phyloP scores from a whole-genome alignment of 163 green algal genomes.

The Scenedesmus sp. region DNA sequence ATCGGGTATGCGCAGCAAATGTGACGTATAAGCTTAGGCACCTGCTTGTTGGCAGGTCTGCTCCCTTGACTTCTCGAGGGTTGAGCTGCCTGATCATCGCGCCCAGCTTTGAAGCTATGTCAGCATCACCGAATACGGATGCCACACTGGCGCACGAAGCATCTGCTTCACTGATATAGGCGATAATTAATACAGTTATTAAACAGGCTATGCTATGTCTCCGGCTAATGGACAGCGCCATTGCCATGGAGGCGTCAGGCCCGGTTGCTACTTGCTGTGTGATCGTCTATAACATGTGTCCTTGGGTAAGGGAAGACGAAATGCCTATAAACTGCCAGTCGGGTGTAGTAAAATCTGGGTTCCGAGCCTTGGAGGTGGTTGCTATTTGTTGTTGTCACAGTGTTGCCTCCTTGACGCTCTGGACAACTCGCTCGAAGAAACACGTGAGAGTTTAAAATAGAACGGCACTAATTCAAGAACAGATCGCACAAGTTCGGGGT shows the following conservation, averaged over 20 bases:
- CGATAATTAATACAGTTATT: not conserved
- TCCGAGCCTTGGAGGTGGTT: not conserved
- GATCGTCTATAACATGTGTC: not conserved
- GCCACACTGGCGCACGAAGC: not conserved
- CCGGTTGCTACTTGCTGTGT: not conserved
- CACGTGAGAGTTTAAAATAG: no score
- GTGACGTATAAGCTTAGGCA: not conserved
- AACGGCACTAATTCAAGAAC: no score
- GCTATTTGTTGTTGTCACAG: not conserved
- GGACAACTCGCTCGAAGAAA: not conserved
- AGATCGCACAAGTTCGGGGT: no score
- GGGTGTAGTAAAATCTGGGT: not conserved
- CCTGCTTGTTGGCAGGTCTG: not conserved
- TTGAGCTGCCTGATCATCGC: slow-evolving; percentile 16
- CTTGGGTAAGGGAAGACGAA: not conserved
- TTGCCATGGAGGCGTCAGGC: not conserved
- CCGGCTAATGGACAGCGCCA: not conserved
- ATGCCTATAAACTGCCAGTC: no score
- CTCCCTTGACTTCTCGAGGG: not conserved
- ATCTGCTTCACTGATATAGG: not conserved
- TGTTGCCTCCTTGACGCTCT: not conserved
- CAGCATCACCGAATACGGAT: slow-evolving; percentile 17
- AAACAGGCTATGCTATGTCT: not conserved
- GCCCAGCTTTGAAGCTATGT: not conserved
- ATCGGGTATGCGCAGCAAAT: not conserved